phyloP scores from a whole-genome alignment of 371 early-diverging fungal species.

The Amoeboaphelidium occidentale region DNA sequence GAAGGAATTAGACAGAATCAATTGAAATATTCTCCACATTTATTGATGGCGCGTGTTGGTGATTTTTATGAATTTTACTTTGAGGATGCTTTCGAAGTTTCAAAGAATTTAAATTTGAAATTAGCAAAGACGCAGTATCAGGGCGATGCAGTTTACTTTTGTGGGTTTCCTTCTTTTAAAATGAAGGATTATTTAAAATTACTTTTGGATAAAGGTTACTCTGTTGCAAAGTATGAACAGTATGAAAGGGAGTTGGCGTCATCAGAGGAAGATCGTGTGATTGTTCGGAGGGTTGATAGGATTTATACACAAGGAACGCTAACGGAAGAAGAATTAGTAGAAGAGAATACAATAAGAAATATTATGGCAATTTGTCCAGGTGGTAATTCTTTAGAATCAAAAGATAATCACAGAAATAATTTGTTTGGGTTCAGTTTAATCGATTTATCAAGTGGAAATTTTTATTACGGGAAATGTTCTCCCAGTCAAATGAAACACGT shows the following conservation, averaged over 20 bases:
- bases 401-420: neutral
- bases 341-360: neutral
- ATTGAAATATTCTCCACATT: neutral
- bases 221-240: neutral
- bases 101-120: neutral
- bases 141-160: neutral
- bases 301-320: neutral
- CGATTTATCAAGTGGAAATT: neutral
- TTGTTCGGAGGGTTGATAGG: neutral
- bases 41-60: neutral
- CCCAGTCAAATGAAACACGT: neutral
- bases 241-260: neutral
- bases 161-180: neutral
- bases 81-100: neutral
- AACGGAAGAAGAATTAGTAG: neutral
- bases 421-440: neutral
- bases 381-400: neutral
- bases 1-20: neutral
- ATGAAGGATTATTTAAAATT: neutral
- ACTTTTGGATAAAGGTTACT: neutral
- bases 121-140: neutral
- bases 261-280: neutral
- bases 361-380: neutral
- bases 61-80: neutral
- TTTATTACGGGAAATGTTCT: neutral